Percentiles rank a stretch among this genome's conserved stretches.
These are phyloP conservation scores for Pythium myriotylum DNA, from an alignment of 352 stramenopile species.

Conservation along the genomic window DNA sequence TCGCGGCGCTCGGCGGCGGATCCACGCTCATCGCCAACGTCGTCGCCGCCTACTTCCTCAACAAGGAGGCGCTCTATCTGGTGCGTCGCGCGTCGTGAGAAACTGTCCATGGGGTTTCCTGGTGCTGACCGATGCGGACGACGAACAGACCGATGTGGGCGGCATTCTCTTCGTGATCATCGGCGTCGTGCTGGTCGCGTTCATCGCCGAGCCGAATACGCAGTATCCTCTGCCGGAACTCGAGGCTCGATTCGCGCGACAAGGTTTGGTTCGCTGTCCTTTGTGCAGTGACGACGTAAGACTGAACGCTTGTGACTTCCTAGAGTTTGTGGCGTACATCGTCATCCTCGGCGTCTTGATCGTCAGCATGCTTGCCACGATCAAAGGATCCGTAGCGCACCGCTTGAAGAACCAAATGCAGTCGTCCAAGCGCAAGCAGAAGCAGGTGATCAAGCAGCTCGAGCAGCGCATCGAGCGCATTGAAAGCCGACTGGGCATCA, in stretches of 20 bases:
- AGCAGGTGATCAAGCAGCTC: conserved; percentile 81
- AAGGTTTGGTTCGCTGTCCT: conserved; percentile 37
- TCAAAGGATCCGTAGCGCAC: conserved; percentile 86
- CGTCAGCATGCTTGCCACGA: conserved; percentile 87
- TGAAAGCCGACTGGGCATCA: conserved; percentile 61
- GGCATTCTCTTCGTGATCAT: conserved; percentile 87
- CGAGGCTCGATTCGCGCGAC: conserved; percentile 78
- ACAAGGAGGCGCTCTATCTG: conserved; percentile 74
- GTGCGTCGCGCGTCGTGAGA: conserved; percentile 30
- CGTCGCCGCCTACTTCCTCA: conserved; percentile 83
- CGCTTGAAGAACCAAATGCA: conserved; percentile 86
- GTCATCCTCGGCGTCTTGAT: conserved; percentile 68
- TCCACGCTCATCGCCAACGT: conserved; percentile 90
- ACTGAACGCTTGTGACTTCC: not conserved
- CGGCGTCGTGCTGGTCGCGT: conserved; percentile 86
- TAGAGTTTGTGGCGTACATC: conserved; percentile 64
- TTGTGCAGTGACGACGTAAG: not conserved
- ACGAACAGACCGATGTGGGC: conserved; percentile 65
- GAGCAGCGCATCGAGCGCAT: conserved; percentile 68
- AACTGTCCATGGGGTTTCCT: too few relatives aligned
- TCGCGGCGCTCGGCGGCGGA: conserved; percentile 82
- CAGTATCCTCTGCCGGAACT: conserved; percentile 87
- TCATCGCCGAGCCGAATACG: conserved; percentile 83
- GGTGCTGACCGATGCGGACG: too few relatives aligned
- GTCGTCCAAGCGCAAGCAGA: conserved; percentile 80